Conservation (phyloP, 208 protist species). For the Trypanosoma mega region DNA sequence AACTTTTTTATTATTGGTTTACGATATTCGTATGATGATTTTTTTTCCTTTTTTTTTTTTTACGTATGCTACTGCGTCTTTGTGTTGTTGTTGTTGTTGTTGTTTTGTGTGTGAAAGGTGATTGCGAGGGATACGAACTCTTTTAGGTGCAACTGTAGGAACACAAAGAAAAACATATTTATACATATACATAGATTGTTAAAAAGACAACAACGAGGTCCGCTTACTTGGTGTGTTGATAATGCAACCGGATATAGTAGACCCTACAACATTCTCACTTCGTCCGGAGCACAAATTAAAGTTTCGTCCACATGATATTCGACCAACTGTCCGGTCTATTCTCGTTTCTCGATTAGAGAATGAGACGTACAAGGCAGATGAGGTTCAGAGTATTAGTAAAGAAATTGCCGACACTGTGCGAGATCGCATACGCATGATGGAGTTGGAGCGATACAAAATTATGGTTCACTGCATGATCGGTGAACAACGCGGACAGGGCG, state of each 20-base stretch:
- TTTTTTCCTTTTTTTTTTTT: slow-evolving; percentile 5
- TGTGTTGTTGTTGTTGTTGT: slow-evolving; percentile 5
- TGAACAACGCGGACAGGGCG: slow-evolving; percentile 89
- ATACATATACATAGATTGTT: slow-evolving; percentile 4
- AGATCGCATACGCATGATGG: slow-evolving; percentile 74
- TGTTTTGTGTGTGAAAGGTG: slow-evolving; percentile 16
- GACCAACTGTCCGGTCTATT: slow-evolving; percentile 72
- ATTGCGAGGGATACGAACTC: too few species aligned
- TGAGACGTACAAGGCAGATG: slow-evolving; percentile 89
- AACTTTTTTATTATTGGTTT: slow-evolving; percentile 12
- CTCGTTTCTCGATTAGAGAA: slow-evolving; percentile 78
- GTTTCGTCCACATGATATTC: slow-evolving; percentile 84
- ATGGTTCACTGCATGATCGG: slow-evolving; percentile 94
- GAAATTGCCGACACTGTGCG: slow-evolving; percentile 91
- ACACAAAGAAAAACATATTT: neutral
- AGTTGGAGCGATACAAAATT: slow-evolving; percentile 93
- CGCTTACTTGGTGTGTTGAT: neutral
- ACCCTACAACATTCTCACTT: slow-evolving; percentile 84
- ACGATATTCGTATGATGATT: too few species aligned
- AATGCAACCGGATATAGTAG: slow-evolving; percentile 63
- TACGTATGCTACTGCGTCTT: neutral
- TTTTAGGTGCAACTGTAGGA: too few species aligned
- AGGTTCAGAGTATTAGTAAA: slow-evolving; percentile 90
- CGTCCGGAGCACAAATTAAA: slow-evolving; percentile 84
- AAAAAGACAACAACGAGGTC: neutral